phyloP scores from a whole-genome alignment of 2,329 filamentous ascomycete species.

The Cercospora sesami region DNA sequence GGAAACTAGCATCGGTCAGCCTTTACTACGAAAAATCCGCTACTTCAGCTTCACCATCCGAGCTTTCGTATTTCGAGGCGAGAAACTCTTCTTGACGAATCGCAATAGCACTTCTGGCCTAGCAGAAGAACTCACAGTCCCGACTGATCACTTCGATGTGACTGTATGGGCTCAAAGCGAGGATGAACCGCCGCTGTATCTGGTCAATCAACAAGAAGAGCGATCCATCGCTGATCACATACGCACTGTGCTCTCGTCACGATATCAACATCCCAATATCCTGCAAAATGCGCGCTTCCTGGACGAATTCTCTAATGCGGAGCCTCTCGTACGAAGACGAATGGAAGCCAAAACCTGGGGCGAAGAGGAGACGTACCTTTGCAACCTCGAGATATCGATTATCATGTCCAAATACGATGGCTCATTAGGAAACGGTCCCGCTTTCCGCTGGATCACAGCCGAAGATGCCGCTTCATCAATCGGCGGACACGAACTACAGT shows the following conservation, averaged over 20 bases:
- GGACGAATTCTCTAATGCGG: conserved; percentile 12
- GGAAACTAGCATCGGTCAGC: background rate
- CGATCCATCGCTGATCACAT: conserved; percentile 13
- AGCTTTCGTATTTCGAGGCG: conserved; percentile 16
- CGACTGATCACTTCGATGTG: conserved; percentile 17
- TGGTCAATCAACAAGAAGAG: conserved; percentile 13
- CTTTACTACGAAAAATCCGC: conserved; percentile 12
- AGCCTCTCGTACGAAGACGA: conserved; percentile 10
- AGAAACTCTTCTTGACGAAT: conserved; percentile 17
- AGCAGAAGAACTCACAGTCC: conserved; percentile 13
- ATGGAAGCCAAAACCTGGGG: conserved; percentile 14
- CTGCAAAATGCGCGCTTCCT: conserved; percentile 16
- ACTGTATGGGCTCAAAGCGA: background rate
- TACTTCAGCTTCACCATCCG: conserved; percentile 18
- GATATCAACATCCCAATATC: conserved; percentile 16
- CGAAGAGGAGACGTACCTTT: conserved; percentile 11
- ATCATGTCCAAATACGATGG: conserved; percentile 20
- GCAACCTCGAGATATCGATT: conserved; percentile 14
- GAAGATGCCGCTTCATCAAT: background rate
- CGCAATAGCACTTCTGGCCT: conserved; percentile 9
- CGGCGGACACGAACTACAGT: background rate
- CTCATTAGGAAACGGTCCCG: conserved; percentile 14
- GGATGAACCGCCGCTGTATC: conserved; percentile 1
- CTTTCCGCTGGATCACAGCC: conserved; percentile 15
- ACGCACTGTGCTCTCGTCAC: conserved; percentile 10